phyloP scores from a whole-genome alignment of 257 asterid species.

The Nicotiana attenuata region DNA sequence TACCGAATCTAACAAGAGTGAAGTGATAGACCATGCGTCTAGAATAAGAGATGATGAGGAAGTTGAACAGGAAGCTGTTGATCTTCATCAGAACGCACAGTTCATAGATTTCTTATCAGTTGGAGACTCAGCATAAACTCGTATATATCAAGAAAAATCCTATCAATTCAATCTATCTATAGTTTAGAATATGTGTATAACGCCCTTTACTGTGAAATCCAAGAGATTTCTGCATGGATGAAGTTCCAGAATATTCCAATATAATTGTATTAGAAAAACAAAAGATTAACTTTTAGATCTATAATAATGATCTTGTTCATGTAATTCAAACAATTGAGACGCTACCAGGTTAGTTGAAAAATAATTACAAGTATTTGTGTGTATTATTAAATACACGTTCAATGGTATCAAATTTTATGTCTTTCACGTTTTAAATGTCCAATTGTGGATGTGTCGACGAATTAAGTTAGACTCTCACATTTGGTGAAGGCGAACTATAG shows the following conservation, averaged over 20 bases:
- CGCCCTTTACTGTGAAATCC: background rate
- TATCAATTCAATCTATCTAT: background rate
- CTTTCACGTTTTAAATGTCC: too few species aligned
- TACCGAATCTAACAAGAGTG: conserved; percentile 61
- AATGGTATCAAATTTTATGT: too few species aligned
- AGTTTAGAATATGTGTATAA: background rate
- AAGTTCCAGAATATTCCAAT: background rate
- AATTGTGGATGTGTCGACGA: too few species aligned
- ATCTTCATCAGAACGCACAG: background rate
- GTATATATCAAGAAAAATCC: background rate
- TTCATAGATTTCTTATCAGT: conserved; percentile 11
- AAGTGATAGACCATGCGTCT: conserved; percentile 47
- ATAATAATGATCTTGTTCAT: too few species aligned
- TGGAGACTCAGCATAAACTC: background rate
- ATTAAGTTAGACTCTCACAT: too few species aligned
- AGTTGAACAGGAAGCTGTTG: conserved; percentile 40
- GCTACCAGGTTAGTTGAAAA: too few species aligned
- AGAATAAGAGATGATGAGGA: conserved; percentile 37
- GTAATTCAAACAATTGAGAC: too few species aligned
- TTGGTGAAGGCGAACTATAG: too few species aligned
- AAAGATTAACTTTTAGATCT: too few species aligned
- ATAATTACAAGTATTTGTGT: too few species aligned
- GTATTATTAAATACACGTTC: too few species aligned
- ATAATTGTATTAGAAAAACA: too few species aligned
- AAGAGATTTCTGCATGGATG: background rate